phyloP scores from a whole-genome alignment of 306 rosid genomes.

The Casuarina glauca region DNA sequence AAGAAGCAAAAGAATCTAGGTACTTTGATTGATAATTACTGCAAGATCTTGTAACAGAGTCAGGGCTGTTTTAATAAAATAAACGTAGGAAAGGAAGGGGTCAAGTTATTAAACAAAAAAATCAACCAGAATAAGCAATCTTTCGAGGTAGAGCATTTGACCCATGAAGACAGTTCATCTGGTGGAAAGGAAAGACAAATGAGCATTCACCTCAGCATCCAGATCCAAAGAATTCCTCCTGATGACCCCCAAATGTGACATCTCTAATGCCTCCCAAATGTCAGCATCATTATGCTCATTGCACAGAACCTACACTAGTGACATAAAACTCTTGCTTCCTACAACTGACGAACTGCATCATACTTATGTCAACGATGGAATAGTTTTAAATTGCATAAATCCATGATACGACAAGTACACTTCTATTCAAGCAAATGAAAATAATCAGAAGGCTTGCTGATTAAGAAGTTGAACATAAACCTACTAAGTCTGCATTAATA shows the following conservation, averaged over 20 bases:
- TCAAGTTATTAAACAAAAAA: background rate
- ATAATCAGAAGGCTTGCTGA: background rate
- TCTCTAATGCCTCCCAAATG: conserved; percentile 63
- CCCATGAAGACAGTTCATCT: too few species aligned
- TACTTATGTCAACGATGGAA: background rate
- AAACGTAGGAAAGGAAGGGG: background rate
- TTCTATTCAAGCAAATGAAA: background rate
- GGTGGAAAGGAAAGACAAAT: too few species aligned
- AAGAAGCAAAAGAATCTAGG: background rate
- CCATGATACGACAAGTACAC: background rate
- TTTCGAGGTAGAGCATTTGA: background rate
- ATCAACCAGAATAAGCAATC: background rate
- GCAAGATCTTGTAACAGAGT: background rate
- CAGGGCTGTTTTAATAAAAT: background rate
- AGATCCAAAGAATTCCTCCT: conserved; percentile 71
- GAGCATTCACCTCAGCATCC: conserved; percentile 67
- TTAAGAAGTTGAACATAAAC: background rate
- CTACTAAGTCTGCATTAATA: background rate
- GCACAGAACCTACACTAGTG: conserved; percentile 40
- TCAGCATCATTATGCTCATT: conserved; percentile 56
- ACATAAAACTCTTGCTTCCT: background rate
- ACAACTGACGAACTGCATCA: background rate
- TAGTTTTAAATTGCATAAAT: background rate
- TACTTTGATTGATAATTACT: background rate
- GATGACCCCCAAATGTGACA: conserved; percentile 73